Conservation (phyloP, 164 flowering plant species). For the Vitis rupestris region DNA sequence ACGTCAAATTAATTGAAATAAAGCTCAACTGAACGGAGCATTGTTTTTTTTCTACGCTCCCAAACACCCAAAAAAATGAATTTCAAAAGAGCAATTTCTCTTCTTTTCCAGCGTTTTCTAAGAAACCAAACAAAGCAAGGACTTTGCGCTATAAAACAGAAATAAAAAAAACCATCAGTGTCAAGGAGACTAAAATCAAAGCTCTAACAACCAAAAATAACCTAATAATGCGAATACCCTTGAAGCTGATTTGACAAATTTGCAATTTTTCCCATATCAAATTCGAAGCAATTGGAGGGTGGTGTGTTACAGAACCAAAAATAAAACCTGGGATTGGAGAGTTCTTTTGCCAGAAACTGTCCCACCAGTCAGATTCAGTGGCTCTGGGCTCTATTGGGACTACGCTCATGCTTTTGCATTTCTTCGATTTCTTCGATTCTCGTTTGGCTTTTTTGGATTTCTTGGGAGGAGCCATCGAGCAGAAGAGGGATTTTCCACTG, state of each 20-base stretch:
- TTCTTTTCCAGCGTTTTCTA: too few relatives aligned
- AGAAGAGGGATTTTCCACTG: slow-evolving; percentile 2
- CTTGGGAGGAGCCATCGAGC: slow-evolving; percentile 65
- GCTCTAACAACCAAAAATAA: not conserved
- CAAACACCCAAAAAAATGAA: too few relatives aligned
- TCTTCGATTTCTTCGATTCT: slow-evolving; percentile 36
- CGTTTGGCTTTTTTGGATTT: slow-evolving; percentile 56
- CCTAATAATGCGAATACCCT: not conserved
- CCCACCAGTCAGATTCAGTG: slow-evolving; percentile 84
- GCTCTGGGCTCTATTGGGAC: slow-evolving; percentile 52
- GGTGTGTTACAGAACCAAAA: not conserved
- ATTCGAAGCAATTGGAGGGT: not conserved
- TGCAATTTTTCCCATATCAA: not conserved
- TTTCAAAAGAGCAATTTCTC: too few relatives aligned
- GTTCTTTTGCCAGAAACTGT: slow-evolving; percentile 68
- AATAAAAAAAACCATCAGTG: not conserved
- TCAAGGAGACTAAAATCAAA: not conserved
- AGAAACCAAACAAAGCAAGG: too few relatives aligned
- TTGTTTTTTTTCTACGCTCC: too few relatives aligned
- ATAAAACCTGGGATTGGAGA: slow-evolving; percentile 40
- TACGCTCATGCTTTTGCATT: slow-evolving; percentile 16
- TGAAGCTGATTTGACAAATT: not conserved
- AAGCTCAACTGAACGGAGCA: too few relatives aligned
- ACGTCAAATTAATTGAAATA: too few relatives aligned
- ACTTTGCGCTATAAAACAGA: not conserved